Percentiles rank a stretch among this genome's conserved stretches.
Evolutionary conservation across 2,329 filamentous ascomycete genomes (phyloP).

Genomic region (Magnaporthiopsis poae): DNA sequence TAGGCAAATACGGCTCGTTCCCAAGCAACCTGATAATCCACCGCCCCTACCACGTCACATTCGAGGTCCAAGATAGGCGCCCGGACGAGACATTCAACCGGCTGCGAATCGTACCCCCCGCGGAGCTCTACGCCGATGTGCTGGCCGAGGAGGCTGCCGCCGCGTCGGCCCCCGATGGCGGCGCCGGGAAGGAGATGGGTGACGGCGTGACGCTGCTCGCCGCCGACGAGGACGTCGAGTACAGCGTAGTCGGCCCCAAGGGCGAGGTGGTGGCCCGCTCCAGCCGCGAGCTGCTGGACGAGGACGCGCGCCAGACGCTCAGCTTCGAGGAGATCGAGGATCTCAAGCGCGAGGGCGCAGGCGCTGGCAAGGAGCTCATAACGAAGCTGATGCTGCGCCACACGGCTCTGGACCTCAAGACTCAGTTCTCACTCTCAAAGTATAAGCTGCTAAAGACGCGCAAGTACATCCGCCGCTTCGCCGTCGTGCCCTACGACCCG

Average conservation of each 20-base stretch:
- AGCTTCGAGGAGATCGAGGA: slow-evolving; percentile 67
- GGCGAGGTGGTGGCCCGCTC: slow-evolving; percentile 44
- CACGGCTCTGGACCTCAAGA: slow-evolving; percentile 85
- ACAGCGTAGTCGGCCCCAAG: slow-evolving; percentile 34
- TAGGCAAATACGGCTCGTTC: slow-evolving; percentile 89
- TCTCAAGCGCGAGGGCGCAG: slow-evolving; percentile 61
- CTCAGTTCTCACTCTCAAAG: slow-evolving; percentile 83
- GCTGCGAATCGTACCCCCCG: slow-evolving; percentile 67
- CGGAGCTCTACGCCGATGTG: slow-evolving; percentile 75
- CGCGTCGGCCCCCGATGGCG: slow-evolving; percentile 22
- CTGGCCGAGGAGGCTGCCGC: slow-evolving; percentile 35
- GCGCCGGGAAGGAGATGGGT: slow-evolving; percentile 27
- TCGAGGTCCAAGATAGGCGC: slow-evolving; percentile 68
- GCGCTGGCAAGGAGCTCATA: slow-evolving; percentile 79
- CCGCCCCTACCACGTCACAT: slow-evolving; percentile 85
- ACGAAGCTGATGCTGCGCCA: slow-evolving; percentile 88
- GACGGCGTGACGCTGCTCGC: slow-evolving; percentile 34
- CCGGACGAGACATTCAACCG: slow-evolving; percentile 55
- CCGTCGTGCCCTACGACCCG: slow-evolving; percentile 73
- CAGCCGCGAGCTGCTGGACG: slow-evolving; percentile 50
- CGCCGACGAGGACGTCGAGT: slow-evolving; percentile 34
- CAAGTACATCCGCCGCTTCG: slow-evolving; percentile 86
- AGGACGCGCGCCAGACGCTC: slow-evolving; percentile 62
- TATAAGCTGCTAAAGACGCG: slow-evolving; percentile 90
- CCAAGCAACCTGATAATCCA: slow-evolving; percentile 80